phyloP scores from a whole-genome alignment of 2,329 filamentous ascomycete genomes.

The Apiospora marii region DNA sequence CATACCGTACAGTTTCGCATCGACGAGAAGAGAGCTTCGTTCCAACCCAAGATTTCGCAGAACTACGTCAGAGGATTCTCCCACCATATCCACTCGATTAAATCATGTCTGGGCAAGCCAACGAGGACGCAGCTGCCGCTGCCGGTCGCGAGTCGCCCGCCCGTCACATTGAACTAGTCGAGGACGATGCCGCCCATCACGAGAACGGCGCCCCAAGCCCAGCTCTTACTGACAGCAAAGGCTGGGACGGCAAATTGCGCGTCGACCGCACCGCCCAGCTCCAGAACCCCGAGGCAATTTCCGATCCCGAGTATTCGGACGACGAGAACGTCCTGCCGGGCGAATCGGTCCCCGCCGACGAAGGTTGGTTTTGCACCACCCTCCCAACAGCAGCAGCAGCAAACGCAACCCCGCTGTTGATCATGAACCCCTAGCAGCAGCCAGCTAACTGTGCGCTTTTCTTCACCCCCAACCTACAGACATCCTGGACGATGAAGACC shows the following conservation, averaged over 20 bases:
- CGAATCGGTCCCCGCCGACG: conserved; percentile 81
- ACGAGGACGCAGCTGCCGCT: conserved; percentile 41
- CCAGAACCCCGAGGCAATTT: conserved; percentile 81
- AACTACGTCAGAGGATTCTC: conserved; percentile 9
- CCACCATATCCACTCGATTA: conserved; percentile 1
- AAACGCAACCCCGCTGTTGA: conserved; percentile 5
- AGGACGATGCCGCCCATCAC: conserved; percentile 48
- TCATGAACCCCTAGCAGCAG: background rate
- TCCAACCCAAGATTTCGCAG: background rate
- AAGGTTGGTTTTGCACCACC: conserved; percentile 60
- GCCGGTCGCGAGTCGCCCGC: conserved; percentile 42
- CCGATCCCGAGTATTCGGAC: conserved; percentile 86
- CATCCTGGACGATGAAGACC: conserved; percentile 66
- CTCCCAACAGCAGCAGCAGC: background rate
- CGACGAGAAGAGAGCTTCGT: background rate
- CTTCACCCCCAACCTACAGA: conserved; percentile 49
- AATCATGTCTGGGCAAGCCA: conserved; percentile 52
- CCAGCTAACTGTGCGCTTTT: background rate
- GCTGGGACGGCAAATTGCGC: conserved; percentile 86
- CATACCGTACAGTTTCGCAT: background rate
- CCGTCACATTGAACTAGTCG: conserved; percentile 58
- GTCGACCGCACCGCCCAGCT: conserved; percentile 69
- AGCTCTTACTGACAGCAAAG: conserved; percentile 66
- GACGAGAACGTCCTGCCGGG: conserved; percentile 72
- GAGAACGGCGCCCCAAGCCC: conserved; percentile 54